Evolutionary conservation across 805 yeast genomes (phyloP), one percentile per base, ranked within the genome.

Genomic region (Blastobotrys attinorum): DNA sequence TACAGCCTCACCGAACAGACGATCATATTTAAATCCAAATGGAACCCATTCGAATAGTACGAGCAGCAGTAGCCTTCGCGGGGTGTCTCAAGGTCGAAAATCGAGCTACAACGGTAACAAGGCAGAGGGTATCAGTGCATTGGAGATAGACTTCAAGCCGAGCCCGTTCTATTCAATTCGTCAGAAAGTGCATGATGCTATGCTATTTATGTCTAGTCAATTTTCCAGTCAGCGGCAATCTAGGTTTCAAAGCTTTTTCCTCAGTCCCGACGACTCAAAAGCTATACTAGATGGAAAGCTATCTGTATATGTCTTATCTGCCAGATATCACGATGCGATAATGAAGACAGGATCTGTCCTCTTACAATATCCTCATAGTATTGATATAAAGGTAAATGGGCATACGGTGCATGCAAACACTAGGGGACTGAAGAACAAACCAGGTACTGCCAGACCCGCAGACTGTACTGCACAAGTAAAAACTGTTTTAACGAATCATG

Each of bases 371-470:
- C 97, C 97, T 0, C 67, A 65, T 22, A 86, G 85, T 3, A 65
- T 80, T 37, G 94, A 83, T 55, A 65, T 89, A 2, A 70, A 69
- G 33, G 69, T 83, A 32, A 86, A 90, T 56, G 71, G 69, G 3
- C 47, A 50, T 2, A 62, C 59, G 13, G 57, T 81, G 1, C 71
- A 71, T 33, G 79, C 71, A 31, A 76, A 76, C 47, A 74, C 79
- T 1, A 75, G 79, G 44, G 97, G 97, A 0, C 64, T 88, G 23
- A 86, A 86, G 56, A 82, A 81, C 38, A 75, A 72, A 46, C 73
- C 75, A 0, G 96, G 95, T 0, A 80, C 96, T 0, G 81, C 88
- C 1, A 73, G 76, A 47, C 96, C 97, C 0, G 88, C 86, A 0
- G 83, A 89, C 59, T 52, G 90, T 34, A 83, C 95, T 0, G 68